These are phyloP conservation scores for Phytophthora hybrid DNA, from an alignment of 352 stramenopile species.

Conservation along the genomic window DNA sequence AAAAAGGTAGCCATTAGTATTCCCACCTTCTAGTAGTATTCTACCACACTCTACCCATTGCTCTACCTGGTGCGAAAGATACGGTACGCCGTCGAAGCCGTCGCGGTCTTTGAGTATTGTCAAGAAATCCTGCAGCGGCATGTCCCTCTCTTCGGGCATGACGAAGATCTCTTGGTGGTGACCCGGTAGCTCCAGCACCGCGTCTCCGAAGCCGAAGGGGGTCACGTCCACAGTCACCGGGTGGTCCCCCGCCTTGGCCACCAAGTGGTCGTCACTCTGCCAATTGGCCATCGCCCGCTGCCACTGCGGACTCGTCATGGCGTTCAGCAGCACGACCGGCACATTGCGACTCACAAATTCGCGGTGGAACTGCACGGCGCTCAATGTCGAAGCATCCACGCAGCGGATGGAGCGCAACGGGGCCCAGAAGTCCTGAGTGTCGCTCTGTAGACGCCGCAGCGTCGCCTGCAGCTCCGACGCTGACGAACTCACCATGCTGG, in stretches of 20 bases:
- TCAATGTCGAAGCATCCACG: slow-evolving; percentile 53
- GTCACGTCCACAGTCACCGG: slow-evolving; percentile 80
- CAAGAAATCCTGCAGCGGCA: slow-evolving; percentile 72
- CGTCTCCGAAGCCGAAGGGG: slow-evolving; percentile 78
- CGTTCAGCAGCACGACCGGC: slow-evolving; percentile 74
- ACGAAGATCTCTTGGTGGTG: slow-evolving; percentile 60
- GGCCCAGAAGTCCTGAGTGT: slow-evolving; percentile 80
- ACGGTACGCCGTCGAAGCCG: slow-evolving; percentile 76
- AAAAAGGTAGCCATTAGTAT: neutral
- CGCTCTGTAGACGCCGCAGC: slow-evolving; percentile 56
- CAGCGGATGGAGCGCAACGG: slow-evolving; percentile 60
- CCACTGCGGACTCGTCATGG: slow-evolving; percentile 70
- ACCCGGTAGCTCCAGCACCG: slow-evolving; percentile 55
- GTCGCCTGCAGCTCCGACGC: slow-evolving; percentile 13
- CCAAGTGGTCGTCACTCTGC: slow-evolving; percentile 65
- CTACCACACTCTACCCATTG: neutral
- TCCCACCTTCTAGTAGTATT: neutral
- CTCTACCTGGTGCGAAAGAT: slow-evolving; percentile 79
- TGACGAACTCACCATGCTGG: neutral
- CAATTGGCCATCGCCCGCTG: slow-evolving; percentile 54
- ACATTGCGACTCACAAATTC: slow-evolving; percentile 83
- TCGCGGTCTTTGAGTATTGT: slow-evolving; percentile 55
- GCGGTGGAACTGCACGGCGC: slow-evolving; percentile 73
- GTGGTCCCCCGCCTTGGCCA: slow-evolving; percentile 51
- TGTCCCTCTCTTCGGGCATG: slow-evolving; percentile 84